Evolutionary conservation across 2,329 filamentous ascomycete genomes (phyloP).

Genomic region (Xylaria digitata): DNA sequence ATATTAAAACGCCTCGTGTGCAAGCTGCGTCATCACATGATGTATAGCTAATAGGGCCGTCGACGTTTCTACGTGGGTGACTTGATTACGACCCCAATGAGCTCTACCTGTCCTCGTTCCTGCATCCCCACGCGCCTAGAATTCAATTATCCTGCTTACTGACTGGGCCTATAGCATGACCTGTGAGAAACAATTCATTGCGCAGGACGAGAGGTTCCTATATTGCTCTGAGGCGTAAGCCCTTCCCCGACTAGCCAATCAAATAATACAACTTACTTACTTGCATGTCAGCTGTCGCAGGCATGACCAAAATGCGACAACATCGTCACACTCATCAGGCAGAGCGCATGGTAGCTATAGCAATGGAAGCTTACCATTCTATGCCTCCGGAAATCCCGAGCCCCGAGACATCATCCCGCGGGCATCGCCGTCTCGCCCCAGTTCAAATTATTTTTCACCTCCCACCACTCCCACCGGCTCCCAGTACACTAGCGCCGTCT

Average conservation of each 20-base stretch:
- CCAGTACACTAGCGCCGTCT: slow-evolving; percentile 64
- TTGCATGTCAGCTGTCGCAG: slow-evolving; percentile 61
- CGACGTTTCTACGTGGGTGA: slow-evolving; percentile 35
- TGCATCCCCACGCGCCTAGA: slow-evolving; percentile 45
- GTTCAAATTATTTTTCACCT: slow-evolving; percentile 65
- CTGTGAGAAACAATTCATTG: slow-evolving; percentile 74
- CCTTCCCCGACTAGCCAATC: slow-evolving; percentile 37
- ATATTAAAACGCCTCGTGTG: slow-evolving; percentile 36
- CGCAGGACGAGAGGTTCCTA: slow-evolving; percentile 66
- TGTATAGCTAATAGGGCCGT: slow-evolving; percentile 40
- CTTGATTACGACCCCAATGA: slow-evolving; percentile 33
- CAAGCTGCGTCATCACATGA: slow-evolving; percentile 46
- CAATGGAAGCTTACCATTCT: slow-evolving; percentile 57
- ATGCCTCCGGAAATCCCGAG: slow-evolving; percentile 60
- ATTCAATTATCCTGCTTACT: slow-evolving; percentile 46
- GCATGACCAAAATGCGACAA: slow-evolving; percentile 59
- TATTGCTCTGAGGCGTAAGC: slow-evolving; percentile 74
- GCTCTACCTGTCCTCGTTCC: slow-evolving; percentile 45
- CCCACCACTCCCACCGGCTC: slow-evolving; percentile 61
- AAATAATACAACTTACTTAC: slow-evolving; percentile 42
- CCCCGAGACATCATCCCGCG: slow-evolving; percentile 72
- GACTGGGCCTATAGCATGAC: slow-evolving; percentile 63
- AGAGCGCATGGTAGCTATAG: slow-evolving; percentile 49
- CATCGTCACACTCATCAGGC: slow-evolving; percentile 45
- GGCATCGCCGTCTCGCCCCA: slow-evolving; percentile 70